Conservation (phyloP, 2,329 filamentous ascomycete species). For the Monosporascus ibericus region DNA sequence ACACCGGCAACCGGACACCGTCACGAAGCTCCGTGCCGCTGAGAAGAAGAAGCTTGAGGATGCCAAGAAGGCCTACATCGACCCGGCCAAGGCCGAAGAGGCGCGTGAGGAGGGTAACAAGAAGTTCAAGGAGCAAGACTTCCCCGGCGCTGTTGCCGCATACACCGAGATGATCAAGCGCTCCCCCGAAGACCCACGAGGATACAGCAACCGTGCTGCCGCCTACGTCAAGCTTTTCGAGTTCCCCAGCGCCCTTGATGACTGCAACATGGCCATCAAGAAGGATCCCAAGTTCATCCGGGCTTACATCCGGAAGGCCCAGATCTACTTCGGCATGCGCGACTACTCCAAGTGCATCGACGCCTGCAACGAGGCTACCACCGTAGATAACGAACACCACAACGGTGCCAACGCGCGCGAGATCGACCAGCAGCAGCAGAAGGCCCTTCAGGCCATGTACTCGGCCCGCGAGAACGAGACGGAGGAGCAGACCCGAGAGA, state of each 20-base stretch:
- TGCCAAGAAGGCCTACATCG: conserved; percentile 75
- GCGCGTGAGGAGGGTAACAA: conserved; percentile 90
- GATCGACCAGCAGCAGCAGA: conserved; percentile 91
- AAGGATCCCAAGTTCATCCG: conserved; percentile 88
- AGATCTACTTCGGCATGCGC: conserved; percentile 94
- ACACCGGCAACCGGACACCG: conserved; percentile 89
- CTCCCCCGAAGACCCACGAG: conserved; percentile 83
- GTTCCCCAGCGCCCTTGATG: conserved; percentile 87
- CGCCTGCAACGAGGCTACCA: conserved; percentile 72
- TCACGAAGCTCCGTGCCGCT: conserved; percentile 83
- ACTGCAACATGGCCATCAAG: conserved; percentile 88
- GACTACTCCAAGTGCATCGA: conserved; percentile 96
- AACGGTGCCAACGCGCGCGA: conserved; percentile 76
- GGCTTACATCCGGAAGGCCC: conserved; percentile 93
- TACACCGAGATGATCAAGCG: conserved; percentile 98
- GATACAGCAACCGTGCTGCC: conserved; percentile 95
- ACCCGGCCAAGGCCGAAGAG: conserved; percentile 88
- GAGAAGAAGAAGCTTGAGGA: conserved; percentile 80
- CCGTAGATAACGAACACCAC: conserved; percentile 65
- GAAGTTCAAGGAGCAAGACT: conserved; percentile 96
- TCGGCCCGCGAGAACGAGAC: conserved; percentile 87
- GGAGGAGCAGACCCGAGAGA: conserved; percentile 89
- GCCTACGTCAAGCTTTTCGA: conserved; percentile 95
- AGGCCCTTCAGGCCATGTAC: conserved; percentile 87
- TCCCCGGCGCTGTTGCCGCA: conserved; percentile 88